Base-by-base conservation (phyloP, 2,329 filamentous ascomycete genomes). In the Calonectria pseudoturangicola region DNA sequence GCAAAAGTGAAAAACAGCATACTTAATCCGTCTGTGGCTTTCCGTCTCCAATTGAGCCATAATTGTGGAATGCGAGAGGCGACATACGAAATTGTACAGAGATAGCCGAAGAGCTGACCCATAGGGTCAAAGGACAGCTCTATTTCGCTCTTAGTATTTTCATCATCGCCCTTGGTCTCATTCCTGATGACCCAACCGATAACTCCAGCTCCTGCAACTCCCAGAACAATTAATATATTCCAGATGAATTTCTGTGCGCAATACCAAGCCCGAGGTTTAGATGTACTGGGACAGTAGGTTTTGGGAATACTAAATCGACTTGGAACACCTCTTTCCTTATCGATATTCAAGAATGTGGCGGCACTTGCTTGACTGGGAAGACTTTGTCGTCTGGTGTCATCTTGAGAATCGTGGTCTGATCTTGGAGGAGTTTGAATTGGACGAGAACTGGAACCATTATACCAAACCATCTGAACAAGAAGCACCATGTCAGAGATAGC, bases 1-100 rank as follows among this genome's bases (percentile, higher is more conserved):
- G 45, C 45, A 48, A 48, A 48, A n/a, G 18, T 48, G 45, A 48
- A 48, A 7, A 48, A 48, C 2, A 48, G 45, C 45, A 48, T 48
- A 12, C 45, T 48, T 4, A 48, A n/a, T n/a, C 45, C 18, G 9
- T 48, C 45, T n/a, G n/a, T 48, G 2, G 45, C 10, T 25, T 25
- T 25, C 4, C 45, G 45, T 4, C n/a, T 21, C 18, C 45, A 25
- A 7, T 25, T 48, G 9, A 48, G n/a, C 45, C 45, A 48, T 3
- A 48, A 4, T 48, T 48, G 45, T 8, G 45, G 45, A 12, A 48
- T 48, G n/a, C 45, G 45, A 7, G 45, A 48, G 18, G 45, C 45
- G 3, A 48, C 45, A 25, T 48, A 48, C 4, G n/a, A 48, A 25
- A 48, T n/a, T 18, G 21, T 25, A 13, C n/a, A 48, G n/a, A 48